Percentiles rank a stretch among this genome's conserved stretches.
Evolutionary conservation across 805 yeast genomes (phyloP).

Genomic region (Maudiozyma serrabonitensis): DNA sequence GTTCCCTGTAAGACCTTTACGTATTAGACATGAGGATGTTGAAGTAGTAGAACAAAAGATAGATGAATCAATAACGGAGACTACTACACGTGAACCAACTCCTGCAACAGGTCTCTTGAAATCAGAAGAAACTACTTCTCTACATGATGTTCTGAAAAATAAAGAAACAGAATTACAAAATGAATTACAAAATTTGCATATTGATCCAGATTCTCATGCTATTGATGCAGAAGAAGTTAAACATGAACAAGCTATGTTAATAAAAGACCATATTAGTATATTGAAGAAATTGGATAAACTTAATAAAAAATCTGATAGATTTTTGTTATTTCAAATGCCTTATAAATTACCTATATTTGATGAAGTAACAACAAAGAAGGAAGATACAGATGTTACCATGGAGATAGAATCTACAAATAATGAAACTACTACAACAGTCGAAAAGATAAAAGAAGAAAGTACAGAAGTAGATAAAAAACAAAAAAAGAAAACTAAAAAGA

Average conservation of each 20-base stretch:
- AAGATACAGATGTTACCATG: neutral
- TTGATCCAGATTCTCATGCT: slow-evolving; percentile 23
- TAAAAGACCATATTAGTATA: slow-evolving; percentile 34
- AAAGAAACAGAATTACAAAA: slow-evolving; percentile 22
- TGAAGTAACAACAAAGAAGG: slow-evolving; percentile 8
- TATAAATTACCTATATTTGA: slow-evolving; percentile 30
- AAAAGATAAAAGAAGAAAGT: slow-evolving; percentile 1
- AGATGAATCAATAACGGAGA: slow-evolving; percentile 21
- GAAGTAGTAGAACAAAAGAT: slow-evolving; percentile 27
- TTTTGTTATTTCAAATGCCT: slow-evolving; percentile 33
- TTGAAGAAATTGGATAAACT: slow-evolving; percentile 20
- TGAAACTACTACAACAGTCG: neutral
- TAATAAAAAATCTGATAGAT: slow-evolving; percentile 28
- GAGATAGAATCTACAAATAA: slow-evolving; percentile 1
- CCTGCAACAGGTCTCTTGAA: slow-evolving; percentile 17
- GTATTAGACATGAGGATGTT: slow-evolving; percentile 38
- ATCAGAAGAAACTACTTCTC: slow-evolving; percentile 9
- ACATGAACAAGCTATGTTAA: slow-evolving; percentile 29
- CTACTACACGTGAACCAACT: slow-evolving; percentile 21
- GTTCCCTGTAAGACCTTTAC: slow-evolving; percentile 63
- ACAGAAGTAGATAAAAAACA: slow-evolving; percentile 5
- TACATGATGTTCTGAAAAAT: slow-evolving; percentile 11
- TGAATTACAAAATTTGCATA: slow-evolving; percentile 22
- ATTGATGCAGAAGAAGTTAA: slow-evolving; percentile 28
- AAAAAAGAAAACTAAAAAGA: slow-evolving; percentile 2